Evolutionary conservation across 352 stramenopile species (phyloP).

Genomic region (Globisporangium rhizosaccharum): DNA sequence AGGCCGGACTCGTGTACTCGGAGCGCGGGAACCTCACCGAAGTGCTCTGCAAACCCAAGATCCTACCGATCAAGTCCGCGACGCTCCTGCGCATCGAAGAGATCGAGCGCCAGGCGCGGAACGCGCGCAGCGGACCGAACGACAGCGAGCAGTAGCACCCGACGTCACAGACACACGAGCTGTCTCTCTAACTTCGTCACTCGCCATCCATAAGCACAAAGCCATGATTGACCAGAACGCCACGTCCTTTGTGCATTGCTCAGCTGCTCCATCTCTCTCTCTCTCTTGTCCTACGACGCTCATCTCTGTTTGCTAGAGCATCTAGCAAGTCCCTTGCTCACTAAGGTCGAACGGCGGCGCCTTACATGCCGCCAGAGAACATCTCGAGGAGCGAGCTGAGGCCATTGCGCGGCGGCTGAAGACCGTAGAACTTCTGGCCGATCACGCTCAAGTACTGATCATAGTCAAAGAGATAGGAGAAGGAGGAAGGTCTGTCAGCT

Average conservation of each 20-base stretch:
- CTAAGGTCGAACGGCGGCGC: not conserved
- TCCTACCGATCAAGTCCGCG: conserved; percentile 86
- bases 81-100: conserved; percentile 83
- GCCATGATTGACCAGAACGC: not conserved
- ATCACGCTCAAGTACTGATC: conserved; percentile 81
- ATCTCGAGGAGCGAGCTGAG: conserved; percentile 82
- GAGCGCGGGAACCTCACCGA: conserved; percentile 81
- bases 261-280: not conserved
- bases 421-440: conserved; percentile 81
- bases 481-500: not conserved
- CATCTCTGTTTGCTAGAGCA: not conserved
- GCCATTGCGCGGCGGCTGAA: conserved; percentile 70
- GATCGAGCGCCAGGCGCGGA: conserved; percentile 69
- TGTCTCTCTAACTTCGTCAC: not conserved
- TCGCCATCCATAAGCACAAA: not conserved
- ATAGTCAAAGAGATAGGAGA: not conserved
- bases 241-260: not conserved
- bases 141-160: not conserved
- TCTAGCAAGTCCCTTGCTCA: not conserved
- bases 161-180: not conserved
- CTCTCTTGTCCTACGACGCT: not conserved
- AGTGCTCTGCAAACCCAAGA: conserved; percentile 88
- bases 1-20: conserved; percentile 86
- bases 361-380: conserved; percentile 76
- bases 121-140: conserved; percentile 14